phyloP scores from a whole-genome alignment of 805 yeast genomes.

The Monosporozyma servazzii region DNA sequence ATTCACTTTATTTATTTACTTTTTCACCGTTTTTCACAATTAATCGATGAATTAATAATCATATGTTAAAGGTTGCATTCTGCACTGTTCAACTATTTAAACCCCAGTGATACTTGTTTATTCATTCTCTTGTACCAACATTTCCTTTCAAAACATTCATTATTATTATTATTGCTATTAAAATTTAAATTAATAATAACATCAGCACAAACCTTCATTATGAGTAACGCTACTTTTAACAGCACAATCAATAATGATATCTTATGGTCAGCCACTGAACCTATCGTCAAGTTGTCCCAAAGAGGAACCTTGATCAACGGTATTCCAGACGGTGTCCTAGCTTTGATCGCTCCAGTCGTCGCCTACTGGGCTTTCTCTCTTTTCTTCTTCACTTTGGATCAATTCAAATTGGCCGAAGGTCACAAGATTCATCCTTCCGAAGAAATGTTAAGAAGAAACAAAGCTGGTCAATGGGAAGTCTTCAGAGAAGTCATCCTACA shows the following conservation, averaged over 20 bases:
- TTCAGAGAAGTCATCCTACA: slow-evolving; percentile 74
- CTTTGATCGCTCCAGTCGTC: slow-evolving; percentile 65
- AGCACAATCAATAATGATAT: background rate
- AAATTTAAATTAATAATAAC: no score
- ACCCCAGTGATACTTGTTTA: no score
- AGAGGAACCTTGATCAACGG: slow-evolving; percentile 8
- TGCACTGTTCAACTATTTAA: no score
- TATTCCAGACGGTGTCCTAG: slow-evolving; percentile 52
- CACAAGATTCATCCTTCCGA: slow-evolving; percentile 90
- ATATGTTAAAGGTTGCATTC: no score
- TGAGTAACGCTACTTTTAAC: background rate
- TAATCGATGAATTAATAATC: no score
- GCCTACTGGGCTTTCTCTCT: slow-evolving; percentile 78
- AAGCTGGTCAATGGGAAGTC: slow-evolving; percentile 61
- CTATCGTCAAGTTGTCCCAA: slow-evolving; percentile 15
- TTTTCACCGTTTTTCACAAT: no score
- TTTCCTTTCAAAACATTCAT: no score
- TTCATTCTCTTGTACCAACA: no score
- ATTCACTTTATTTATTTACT: no score
- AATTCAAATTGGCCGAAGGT: slow-evolving; percentile 62
- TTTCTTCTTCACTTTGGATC: slow-evolving; percentile 68
- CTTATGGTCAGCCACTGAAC: slow-evolving; percentile 15
- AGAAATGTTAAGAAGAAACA: slow-evolving; percentile 69
- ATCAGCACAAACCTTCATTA: no score
- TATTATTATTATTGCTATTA: no score